Evolutionary conservation across 2,329 filamentous ascomycete species (phyloP).

Genomic region (Talaromyces sp.): DNA sequence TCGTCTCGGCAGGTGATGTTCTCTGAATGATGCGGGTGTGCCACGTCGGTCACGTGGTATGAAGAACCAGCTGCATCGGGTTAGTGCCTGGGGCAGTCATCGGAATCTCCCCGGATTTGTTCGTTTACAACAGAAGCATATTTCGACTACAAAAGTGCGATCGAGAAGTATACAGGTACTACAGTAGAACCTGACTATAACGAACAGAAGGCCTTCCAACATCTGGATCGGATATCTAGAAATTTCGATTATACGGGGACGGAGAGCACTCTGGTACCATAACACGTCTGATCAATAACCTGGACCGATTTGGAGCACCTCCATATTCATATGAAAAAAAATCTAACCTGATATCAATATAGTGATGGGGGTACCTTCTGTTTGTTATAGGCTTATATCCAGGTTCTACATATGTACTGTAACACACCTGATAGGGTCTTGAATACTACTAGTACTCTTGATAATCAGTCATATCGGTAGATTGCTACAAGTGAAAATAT

Average conservation of each 20-base stretch:
- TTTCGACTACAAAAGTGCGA: not conserved
- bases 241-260: too few species aligned
- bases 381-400: too few species aligned
- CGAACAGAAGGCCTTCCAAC: too few species aligned
- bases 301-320: too few species aligned
- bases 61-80: slow-evolving; percentile 3
- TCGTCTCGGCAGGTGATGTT: slow-evolving; percentile 22
- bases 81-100: slow-evolving; percentile 15
- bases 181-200: too few species aligned
- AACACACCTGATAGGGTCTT: not conserved
- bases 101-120: slow-evolving; percentile 14
- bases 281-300: too few species aligned
- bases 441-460: not conserved
- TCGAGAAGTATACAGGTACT: not conserved
- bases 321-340: too few species aligned
- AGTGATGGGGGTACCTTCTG: too few species aligned
- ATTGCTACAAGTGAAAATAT: not conserved
- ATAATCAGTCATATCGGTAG: not conserved
- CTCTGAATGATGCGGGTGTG: slow-evolving; percentile 20
- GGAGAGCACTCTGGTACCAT: too few species aligned
- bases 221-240: too few species aligned
- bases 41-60: slow-evolving; percentile 21
- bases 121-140: not conserved
- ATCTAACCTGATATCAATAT: too few species aligned
- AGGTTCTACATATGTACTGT: too few species aligned